Base-by-base conservation (phyloP, 192 early-diverging fungal species). In the Dimargaris cristalligena region DNA sequence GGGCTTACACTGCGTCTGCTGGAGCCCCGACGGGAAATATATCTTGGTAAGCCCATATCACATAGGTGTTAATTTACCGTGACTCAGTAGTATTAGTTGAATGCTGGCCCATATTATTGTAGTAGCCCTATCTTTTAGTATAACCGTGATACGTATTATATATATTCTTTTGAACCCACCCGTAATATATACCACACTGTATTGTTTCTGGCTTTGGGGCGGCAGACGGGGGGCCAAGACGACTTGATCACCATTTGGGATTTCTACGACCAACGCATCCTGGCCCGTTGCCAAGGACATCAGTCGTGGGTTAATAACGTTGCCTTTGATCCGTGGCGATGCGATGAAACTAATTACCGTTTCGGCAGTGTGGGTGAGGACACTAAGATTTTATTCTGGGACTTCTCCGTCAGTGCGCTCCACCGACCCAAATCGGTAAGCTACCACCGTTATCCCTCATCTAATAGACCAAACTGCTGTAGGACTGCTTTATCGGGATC, bases 281-380 rank as follows among this genome's bases (percentile, higher is more conserved):
- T 95, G 4, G 90, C 89, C 3, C 73, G 94, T 8, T 91, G 91
- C 64, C 86, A 89, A 61, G 92, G 91, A 23, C 92, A 95, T 64
- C 77, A 81, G 56, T 94, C 92, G 0, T 95, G 92, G 87, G 85
- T 90, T 33, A 89, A 78, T 25, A 71, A 72, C 22, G 77, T 94
- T 0, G 79, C 80, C 16, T 97, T 94, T 77, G 94, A 97, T 64
- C 79, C 83, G 6, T 73, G 79, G 73, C 73, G 76, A 44, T 89
- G 84, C 60, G 82, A 81, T 55, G 86, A 86, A n/a, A 65, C 76
- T 38, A 84, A 78, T 23, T 94, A 90, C 67, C 67, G 90, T 28
- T 86, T 98, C 66, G 86, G 81, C 48, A 91, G 87, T 60, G 86
- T 94, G 25, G 92, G 87, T 22, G 91, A 98, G 45, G 91, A 95